Conservation (phyloP, 2,329 filamentous ascomycete species). For the Tolypocladium amazonense region DNA sequence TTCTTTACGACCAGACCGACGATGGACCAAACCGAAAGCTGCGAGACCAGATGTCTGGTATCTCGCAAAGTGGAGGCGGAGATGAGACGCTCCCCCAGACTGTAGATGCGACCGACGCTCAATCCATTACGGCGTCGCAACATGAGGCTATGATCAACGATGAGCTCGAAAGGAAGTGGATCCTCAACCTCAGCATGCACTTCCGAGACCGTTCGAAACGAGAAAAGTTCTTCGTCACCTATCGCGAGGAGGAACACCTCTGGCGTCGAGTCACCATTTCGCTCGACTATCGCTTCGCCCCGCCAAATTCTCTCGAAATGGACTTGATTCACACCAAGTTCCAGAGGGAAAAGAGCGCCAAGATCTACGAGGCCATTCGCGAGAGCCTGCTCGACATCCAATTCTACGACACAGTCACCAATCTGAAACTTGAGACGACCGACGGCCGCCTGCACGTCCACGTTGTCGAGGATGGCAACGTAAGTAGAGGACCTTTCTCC, state of each 20-base stretch:
- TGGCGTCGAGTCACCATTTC: slow-evolving; percentile 91
- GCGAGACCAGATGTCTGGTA: background rate
- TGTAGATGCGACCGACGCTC: slow-evolving; percentile 24
- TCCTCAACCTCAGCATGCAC: slow-evolving; percentile 96
- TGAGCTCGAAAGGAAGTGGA: slow-evolving; percentile 84
- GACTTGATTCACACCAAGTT: slow-evolving; percentile 69
- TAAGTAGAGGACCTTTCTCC: slow-evolving; percentile 23
- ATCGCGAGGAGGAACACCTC: slow-evolving; percentile 64
- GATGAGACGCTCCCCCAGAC: slow-evolving; percentile 15
- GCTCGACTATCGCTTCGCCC: slow-evolving; percentile 77
- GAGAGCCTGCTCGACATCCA: slow-evolving; percentile 89
- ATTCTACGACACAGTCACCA: slow-evolving; percentile 93
- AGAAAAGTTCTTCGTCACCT: slow-evolving; percentile 98
- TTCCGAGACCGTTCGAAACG: slow-evolving; percentile 86
- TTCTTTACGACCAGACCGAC: slow-evolving; percentile 6
- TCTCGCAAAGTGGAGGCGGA: slow-evolving; percentile 1
- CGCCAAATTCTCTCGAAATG: slow-evolving; percentile 71
- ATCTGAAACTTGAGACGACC: slow-evolving; percentile 83
- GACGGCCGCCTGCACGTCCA: slow-evolving; percentile 87
- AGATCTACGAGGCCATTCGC: slow-evolving; percentile 89
- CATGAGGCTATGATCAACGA: slow-evolving; percentile 59
- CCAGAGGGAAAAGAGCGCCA: slow-evolving; percentile 83
- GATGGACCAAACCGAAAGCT: background rate
- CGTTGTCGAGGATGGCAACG: slow-evolving; percentile 90
- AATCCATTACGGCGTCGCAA: slow-evolving; percentile 38